Conservation (phyloP, 163 green algal genomes). For the Scenedesmus sp. region DNA sequence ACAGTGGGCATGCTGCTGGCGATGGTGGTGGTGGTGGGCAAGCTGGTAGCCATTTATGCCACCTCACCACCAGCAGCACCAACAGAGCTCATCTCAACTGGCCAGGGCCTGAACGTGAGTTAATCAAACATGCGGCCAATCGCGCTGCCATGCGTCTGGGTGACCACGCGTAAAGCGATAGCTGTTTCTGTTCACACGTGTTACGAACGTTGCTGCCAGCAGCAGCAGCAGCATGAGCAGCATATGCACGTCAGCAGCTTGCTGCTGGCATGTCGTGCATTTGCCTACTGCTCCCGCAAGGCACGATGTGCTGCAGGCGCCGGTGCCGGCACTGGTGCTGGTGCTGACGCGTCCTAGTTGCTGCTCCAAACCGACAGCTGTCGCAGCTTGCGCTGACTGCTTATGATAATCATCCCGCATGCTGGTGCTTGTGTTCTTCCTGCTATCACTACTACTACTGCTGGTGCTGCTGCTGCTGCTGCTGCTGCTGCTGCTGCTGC, state of each 20-base stretch:
- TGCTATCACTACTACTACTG: background rate
- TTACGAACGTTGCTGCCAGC: background rate
- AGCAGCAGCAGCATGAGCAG: background rate
- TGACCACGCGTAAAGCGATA: too few species aligned
- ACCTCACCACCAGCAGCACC: background rate
- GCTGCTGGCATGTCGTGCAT: background rate
- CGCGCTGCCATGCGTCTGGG: too few species aligned
- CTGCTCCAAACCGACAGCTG: background rate
- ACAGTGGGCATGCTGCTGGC: conserved; percentile 56
- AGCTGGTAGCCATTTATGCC: conserved; percentile 24
- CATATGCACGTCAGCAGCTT: too few species aligned
- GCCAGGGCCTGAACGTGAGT: conserved; percentile 23
- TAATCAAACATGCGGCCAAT: background rate
- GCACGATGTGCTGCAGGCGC: too few species aligned
- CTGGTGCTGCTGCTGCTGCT: conserved; percentile 18
- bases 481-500: conserved; percentile 12
- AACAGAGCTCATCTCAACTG: conserved; percentile 18
- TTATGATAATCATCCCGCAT: background rate
- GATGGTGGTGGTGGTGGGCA: conserved; percentile 34
- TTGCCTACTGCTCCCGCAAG: too few species aligned
- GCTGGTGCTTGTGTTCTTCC: background rate
- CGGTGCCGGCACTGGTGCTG: too few species aligned
- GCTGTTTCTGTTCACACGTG: too few species aligned
- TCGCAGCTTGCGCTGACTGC: background rate
- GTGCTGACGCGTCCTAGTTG: background rate